These are phyloP conservation scores for Podila minutissima DNA, from an alignment of 192 early-diverging fungal species.

Conservation along the genomic window DNA sequence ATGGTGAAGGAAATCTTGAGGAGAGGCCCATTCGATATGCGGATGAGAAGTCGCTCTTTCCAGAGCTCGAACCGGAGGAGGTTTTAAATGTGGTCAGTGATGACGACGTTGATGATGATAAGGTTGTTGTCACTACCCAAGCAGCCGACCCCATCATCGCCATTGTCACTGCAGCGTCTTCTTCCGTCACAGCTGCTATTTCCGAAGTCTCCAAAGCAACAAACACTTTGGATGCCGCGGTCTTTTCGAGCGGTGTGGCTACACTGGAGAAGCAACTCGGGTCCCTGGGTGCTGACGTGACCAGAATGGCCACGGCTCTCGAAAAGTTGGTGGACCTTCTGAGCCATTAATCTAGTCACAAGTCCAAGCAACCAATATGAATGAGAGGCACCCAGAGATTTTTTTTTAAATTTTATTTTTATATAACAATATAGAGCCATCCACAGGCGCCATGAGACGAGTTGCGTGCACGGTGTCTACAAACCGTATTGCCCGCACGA, in stretches of 20 bases:
- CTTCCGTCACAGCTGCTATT: slow-evolving; percentile 22
- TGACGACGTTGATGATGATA: slow-evolving; percentile 46
- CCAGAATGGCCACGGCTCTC: slow-evolving; percentile 47
- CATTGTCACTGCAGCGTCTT: slow-evolving; percentile 25
- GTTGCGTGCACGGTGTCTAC: too few relatives aligned
- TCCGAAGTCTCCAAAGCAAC: slow-evolving; percentile 25
- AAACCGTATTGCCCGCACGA: too few relatives aligned
- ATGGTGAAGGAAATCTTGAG: slow-evolving; percentile 15
- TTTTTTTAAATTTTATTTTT: too few relatives aligned
- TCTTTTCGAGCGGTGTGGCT: slow-evolving; percentile 25
- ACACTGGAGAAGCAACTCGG: slow-evolving; percentile 47
- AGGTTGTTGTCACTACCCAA: slow-evolving; percentile 7
- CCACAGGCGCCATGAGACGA: too few relatives aligned
- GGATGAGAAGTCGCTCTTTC: slow-evolving; percentile 25
- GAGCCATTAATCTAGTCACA: slow-evolving; percentile 10
- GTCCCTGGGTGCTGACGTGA: slow-evolving; percentile 48
- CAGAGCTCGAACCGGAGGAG: slow-evolving; percentile 20
- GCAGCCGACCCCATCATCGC: slow-evolving; percentile 13
- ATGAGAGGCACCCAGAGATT: too few relatives aligned
- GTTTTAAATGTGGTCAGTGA: slow-evolving; percentile 9
- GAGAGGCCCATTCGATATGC: slow-evolving; percentile 47
- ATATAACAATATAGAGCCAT: too few relatives aligned
- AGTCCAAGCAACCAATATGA: too few relatives aligned
- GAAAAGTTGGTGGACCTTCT: slow-evolving; percentile 42
- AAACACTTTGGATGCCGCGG: slow-evolving; percentile 23